phyloP scores from a whole-genome alignment of 257 asterid genomes.

The Solanum boliviense region DNA sequence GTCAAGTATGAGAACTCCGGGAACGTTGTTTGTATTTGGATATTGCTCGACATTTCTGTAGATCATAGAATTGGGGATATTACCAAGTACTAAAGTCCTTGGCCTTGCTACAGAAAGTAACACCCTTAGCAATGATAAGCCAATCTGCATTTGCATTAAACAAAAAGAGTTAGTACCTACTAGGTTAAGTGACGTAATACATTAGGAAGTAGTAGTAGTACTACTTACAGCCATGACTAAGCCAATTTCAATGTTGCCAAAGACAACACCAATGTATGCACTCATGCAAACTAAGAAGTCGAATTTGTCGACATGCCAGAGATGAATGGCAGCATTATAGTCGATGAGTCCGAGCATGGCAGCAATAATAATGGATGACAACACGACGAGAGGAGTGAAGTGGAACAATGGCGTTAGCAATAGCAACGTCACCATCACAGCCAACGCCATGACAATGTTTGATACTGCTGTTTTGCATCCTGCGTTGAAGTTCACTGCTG shows the following conservation, averaged over 20 bases:
- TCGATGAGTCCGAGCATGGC: conserved; percentile 98
- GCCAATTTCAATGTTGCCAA: conserved; percentile 70
- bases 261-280: conserved; percentile 82
- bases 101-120: conserved; percentile 84
- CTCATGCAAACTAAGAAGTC: conserved; percentile 81
- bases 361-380: conserved; percentile 68
- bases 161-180: not conserved
- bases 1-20: conserved; percentile 72
- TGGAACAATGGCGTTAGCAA: conserved; percentile 73
- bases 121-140: conserved; percentile 60
- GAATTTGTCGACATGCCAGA: conserved; percentile 80
- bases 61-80: conserved; percentile 62
- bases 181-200: not conserved
- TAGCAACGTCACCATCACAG: conserved; percentile 76
- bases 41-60: conserved; percentile 82
- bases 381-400: conserved; percentile 84
- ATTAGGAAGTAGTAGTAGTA: not conserved
- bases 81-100: conserved; percentile 68
- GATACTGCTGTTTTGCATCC: conserved; percentile 98
- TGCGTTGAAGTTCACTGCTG: conserved; percentile 95
- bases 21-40: conserved; percentile 45
- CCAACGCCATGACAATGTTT: conserved; percentile 85
- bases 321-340: conserved; percentile 82
- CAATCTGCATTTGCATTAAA: conserved; percentile 31
- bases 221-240: conserved; percentile 56